Conservation (phyloP, 1,139 yeast genomes). For the Wickerhamomyces sp. region DNA sequence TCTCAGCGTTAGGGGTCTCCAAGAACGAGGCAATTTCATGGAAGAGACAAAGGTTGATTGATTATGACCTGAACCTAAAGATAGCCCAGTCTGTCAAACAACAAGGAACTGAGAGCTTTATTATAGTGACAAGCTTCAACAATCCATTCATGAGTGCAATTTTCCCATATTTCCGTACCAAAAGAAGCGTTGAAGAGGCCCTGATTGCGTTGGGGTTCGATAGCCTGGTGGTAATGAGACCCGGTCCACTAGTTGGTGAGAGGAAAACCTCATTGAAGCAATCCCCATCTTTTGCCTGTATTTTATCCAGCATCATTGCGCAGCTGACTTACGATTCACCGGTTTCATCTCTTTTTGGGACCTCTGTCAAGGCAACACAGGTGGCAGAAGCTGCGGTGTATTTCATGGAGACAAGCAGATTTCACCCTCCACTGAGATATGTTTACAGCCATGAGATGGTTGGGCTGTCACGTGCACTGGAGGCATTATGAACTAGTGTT, state of each 20-base stretch:
- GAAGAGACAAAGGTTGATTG: conserved; percentile 5
- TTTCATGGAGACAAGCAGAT: conserved; percentile 9
- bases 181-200: conserved; percentile 20
- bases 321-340: conserved; percentile 10
- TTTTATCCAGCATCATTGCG: conserved; percentile 8
- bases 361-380: conserved; percentile 13
- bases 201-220: conserved; percentile 15
- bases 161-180: conserved; percentile 25
- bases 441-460: conserved; percentile 8
- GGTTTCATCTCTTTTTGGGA: conserved; percentile 10
- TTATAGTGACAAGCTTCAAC: conserved; percentile 27
- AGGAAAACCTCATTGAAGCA: conserved; percentile 4
- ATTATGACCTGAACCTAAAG: conserved; percentile 11
- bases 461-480: conserved; percentile 3
- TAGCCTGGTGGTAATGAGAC: conserved; percentile 24
- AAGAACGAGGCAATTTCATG: conserved; percentile 4
- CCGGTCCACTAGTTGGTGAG: conserved; percentile 29
- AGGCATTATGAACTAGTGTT: conserved; percentile 1
- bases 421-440: not conserved
- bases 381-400: conserved; percentile 14
- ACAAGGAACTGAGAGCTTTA: conserved; percentile 7
- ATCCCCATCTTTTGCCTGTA: conserved; percentile 2
- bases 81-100: conserved; percentile 10
- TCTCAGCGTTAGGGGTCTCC: conserved; percentile 14
- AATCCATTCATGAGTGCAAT: conserved; percentile 19